Conservation (phyloP, 2,329 filamentous ascomycete genomes). For the Lomentospora prolificans region DNA sequence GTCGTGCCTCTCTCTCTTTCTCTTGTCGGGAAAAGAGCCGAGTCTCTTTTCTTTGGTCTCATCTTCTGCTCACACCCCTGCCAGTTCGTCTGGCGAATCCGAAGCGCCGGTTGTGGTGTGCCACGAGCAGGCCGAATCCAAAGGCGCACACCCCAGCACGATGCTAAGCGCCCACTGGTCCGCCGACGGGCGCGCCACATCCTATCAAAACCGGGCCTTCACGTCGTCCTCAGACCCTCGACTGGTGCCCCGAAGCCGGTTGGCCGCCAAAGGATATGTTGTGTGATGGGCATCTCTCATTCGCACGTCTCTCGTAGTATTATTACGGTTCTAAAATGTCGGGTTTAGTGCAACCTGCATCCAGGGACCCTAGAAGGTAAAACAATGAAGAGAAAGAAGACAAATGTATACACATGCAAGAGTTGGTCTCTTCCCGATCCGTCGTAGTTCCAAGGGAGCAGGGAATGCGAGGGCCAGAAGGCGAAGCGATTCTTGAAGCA, state of each 20-base stretch:
- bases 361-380: no score
- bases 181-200: not conserved
- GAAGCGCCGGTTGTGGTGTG: not conserved
- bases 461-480: not conserved
- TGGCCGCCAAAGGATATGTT: not conserved
- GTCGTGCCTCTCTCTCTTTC: no score
- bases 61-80: no score
- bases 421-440: not conserved
- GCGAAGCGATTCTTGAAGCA: not conserved
- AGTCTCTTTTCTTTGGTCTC: not conserved
- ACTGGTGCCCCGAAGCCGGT: not conserved
- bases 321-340: not conserved
- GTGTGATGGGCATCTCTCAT: not conserved
- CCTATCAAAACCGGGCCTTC: conserved; percentile 4
- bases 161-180: conserved; percentile 9
- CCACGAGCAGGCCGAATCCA: not conserved
- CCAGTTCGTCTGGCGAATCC: conserved; percentile 1
- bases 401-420: no score
- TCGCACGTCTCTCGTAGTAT: not conserved
- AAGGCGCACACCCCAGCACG: not conserved
- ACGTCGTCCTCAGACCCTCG: not conserved
- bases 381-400: no score
- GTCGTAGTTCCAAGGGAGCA: not conserved
- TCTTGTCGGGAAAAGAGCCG: not conserved
- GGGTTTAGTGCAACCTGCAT: not conserved